These are phyloP conservation scores for Eucalyptus regnans DNA, from an alignment of 345 rosid species.

Conservation along the genomic window DNA sequence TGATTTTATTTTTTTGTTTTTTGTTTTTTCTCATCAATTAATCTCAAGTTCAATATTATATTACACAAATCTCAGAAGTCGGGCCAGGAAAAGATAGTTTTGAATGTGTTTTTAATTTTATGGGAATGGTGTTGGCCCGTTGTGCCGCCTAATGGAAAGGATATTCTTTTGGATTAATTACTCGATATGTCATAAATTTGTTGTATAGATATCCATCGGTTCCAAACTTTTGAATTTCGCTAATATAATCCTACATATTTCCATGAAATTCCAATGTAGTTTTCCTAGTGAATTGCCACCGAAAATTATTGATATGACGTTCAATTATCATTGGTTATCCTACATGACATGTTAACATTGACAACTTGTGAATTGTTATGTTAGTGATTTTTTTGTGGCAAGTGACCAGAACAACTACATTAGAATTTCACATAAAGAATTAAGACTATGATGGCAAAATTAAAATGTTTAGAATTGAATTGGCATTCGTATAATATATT, in stretches of 20 bases:
- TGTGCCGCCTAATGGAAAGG: not conserved
- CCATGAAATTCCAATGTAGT: accelerated
- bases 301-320: accelerated
- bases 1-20: not conserved
- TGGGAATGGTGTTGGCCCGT: accelerated
- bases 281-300: accelerated
- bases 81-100: not conserved
- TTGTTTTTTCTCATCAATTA: not conserved
- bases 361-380: accelerated
- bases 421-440: not conserved
- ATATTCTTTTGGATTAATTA: not conserved
- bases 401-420: not conserved
- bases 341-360: accelerated
- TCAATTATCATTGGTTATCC: accelerated
- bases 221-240: not conserved
- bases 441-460: accelerated
- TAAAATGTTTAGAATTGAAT: accelerated
- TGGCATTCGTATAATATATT: accelerated
- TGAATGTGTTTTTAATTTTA: not conserved
- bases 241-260: not conserved
- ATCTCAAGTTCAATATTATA: not conserved
- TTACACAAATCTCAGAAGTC: not conserved
- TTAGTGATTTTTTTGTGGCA: not conserved
- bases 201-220: accelerated
- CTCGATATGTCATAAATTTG: not conserved